Conservation (phyloP, 768 basidiomycete genomes). For the Ramaria rubella region DNA sequence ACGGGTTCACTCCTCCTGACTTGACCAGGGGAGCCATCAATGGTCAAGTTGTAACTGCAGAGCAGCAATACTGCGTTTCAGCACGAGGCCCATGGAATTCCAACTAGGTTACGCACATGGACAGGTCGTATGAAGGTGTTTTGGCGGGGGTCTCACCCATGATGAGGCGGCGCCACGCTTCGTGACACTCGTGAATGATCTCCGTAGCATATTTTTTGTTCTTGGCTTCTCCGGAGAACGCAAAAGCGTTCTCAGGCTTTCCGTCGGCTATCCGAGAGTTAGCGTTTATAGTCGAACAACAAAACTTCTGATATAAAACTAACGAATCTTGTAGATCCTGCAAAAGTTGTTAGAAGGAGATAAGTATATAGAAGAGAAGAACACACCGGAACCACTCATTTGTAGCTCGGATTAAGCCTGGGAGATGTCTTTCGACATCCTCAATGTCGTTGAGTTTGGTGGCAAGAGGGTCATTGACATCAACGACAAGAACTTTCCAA, state of each 20-base stretch:
- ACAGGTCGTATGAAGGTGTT: constrained; percentile 65
- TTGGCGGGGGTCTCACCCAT: constrained; percentile 71
- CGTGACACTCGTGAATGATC: constrained; percentile 98
- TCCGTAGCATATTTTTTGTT: constrained; percentile 99
- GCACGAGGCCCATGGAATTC: constrained; percentile 1
- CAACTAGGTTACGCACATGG: constrained; percentile 60
- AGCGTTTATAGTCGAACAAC: not conserved
- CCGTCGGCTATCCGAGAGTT: constrained; percentile 50
- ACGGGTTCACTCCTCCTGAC: constrained; percentile 52
- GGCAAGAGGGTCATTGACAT: constrained; percentile 91
- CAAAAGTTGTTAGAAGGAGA: constrained; percentile 7
- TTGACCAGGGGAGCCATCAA: constrained; percentile 67
- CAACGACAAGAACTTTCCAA: constrained; percentile 99
- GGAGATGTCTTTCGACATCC: constrained; percentile 96
- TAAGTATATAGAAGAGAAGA: constrained; percentile 20
- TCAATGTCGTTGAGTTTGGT: constrained; percentile 97
- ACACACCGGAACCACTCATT: constrained; percentile 97
- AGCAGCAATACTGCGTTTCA: not conserved
- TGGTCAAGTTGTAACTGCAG: constrained; percentile 71
- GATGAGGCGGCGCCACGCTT: constrained; percentile 94
- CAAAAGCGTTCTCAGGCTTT: constrained; percentile 96
- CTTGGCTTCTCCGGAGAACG: constrained; percentile 99
- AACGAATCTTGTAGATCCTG: constrained; percentile 88
- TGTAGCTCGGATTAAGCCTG: constrained; percentile 92
- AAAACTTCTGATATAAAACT: not conserved